phyloP scores from a whole-genome alignment of 2,329 filamentous ascomycete genomes.

The Chaetomium globosum region DNA sequence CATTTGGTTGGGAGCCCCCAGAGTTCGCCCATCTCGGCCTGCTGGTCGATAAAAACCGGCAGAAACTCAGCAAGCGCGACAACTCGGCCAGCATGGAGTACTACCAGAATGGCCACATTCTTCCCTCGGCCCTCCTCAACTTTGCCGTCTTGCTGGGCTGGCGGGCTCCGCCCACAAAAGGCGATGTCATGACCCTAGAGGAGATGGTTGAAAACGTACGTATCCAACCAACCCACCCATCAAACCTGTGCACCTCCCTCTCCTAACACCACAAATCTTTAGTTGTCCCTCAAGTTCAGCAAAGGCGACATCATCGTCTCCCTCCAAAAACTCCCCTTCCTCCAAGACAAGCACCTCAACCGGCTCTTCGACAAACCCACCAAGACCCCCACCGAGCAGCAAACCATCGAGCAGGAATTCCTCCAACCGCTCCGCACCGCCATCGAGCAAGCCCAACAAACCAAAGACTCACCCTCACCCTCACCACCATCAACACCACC shows the following conservation, averaged over 20 bases:
- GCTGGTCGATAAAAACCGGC: constrained; percentile 66
- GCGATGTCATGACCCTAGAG: constrained; percentile 71
- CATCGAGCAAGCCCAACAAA: constrained; percentile 8
- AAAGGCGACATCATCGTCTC: constrained; percentile 85
- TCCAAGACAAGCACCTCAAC: constrained; percentile 57
- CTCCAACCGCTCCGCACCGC: constrained; percentile 33
- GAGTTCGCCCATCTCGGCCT: constrained; percentile 80
- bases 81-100: constrained; percentile 54
- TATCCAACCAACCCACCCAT: neutral
- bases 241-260: constrained; percentile 18
- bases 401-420: constrained; percentile 29
- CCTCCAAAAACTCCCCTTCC: constrained; percentile 74
- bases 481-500: neutral
- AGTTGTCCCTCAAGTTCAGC: constrained; percentile 87
- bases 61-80: constrained; percentile 86
- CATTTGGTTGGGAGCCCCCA: constrained; percentile 73
- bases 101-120: constrained; percentile 52
- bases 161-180: constrained; percentile 63
- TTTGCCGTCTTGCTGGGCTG: constrained; percentile 86
- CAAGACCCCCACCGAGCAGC: constrained; percentile 14
- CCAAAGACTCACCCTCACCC: neutral
- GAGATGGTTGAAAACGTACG: constrained; percentile 70
- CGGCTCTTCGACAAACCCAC: constrained; percentile 28
- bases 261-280: constrained; percentile 30
- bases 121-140: constrained; percentile 64